These are phyloP conservation scores for Ceratocystis papillata DNA, from an alignment of 2,329 filamentous ascomycete species.

Conservation along the genomic window DNA sequence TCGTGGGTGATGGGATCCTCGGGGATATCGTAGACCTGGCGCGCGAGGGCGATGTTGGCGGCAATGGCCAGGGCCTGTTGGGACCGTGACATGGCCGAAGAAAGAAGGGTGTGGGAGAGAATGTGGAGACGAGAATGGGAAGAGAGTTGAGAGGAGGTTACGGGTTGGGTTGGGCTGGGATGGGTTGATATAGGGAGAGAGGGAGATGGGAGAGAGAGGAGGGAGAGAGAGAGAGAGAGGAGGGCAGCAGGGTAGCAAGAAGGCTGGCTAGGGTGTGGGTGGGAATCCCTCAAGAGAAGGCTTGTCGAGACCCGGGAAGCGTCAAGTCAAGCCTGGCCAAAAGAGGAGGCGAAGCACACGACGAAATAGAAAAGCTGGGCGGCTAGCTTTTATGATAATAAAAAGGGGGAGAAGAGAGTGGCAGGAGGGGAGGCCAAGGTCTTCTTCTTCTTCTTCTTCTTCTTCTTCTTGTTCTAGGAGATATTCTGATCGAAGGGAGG, in stretches of 20 bases:
- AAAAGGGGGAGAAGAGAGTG: not conserved
- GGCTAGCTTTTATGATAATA: not conserved
- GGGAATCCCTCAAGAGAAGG: not conserved
- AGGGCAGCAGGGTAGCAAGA: not conserved
- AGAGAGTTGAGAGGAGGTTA: not conserved
- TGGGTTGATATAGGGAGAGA: not conserved
- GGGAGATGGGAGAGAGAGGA: not conserved
- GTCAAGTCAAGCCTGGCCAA: not conserved
- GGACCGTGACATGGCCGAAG: conserved; percentile 7
- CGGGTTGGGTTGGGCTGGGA: not conserved
- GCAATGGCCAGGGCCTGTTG: conserved; percentile 20
- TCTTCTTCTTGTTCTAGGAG: not conserved
- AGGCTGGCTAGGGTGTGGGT: not conserved
- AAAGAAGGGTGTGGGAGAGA: not conserved
- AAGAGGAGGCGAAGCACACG: not conserved
- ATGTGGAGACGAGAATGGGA: not conserved
- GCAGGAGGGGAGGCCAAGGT: not conserved
- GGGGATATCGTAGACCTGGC: conserved; percentile 24
- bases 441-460: too few species aligned
- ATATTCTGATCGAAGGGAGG: too few species aligned
- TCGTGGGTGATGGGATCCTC: conserved; percentile 22
- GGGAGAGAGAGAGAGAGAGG: not conserved
- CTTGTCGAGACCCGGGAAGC: not conserved
- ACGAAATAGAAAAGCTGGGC: not conserved
- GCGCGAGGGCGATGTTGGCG: conserved; percentile 22